A percentile compares a stretch with the other conserved stretches of the same genome.
Evolutionary conservation across 2,329 filamentous ascomycete species (phyloP).

Genomic region (Penicillium rolfsii): DNA sequence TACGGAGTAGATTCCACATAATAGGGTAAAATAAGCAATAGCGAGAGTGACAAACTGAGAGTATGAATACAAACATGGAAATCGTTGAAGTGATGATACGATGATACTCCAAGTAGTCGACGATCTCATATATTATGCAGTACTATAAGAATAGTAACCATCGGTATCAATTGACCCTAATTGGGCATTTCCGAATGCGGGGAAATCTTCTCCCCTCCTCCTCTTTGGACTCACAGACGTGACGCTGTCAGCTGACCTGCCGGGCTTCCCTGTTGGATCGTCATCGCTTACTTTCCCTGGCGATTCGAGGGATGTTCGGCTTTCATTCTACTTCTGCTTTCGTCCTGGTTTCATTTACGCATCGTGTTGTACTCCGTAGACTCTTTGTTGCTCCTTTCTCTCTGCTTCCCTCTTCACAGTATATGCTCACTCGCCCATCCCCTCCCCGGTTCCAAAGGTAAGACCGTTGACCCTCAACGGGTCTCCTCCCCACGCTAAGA

Average conservation of each 20-base stretch:
- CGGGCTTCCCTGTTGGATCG: constrained; percentile 12
- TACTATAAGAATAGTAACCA: too few species aligned
- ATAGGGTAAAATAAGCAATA: background rate
- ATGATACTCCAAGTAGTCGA: too few species aligned
- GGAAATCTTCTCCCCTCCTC: background rate
- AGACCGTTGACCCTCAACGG: constrained; percentile 27
- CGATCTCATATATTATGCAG: too few species aligned
- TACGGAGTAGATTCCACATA: too few species aligned
- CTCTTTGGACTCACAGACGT: too few species aligned
- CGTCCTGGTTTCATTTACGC: too few species aligned
- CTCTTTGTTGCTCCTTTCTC: background rate
- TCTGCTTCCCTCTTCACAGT: background rate
- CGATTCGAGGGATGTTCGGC: too few species aligned
- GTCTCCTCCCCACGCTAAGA: constrained; percentile 27
- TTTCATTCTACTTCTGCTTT: too few species aligned
- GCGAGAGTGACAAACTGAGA: background rate
- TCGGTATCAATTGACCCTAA: too few species aligned
- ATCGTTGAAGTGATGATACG: too few species aligned
- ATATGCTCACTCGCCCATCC: constrained; percentile 4
- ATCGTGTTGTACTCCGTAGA: too few species aligned
- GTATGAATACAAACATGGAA: background rate
- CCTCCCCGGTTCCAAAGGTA: constrained; percentile 1
- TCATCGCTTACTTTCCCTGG: background rate
- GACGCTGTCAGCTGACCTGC: constrained; percentile 18
- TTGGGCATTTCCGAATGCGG: constrained; percentile 19